phyloP scores from a whole-genome alignment of 2,329 filamentous ascomycete genomes.

The Emericellopsis cladophorae region DNA sequence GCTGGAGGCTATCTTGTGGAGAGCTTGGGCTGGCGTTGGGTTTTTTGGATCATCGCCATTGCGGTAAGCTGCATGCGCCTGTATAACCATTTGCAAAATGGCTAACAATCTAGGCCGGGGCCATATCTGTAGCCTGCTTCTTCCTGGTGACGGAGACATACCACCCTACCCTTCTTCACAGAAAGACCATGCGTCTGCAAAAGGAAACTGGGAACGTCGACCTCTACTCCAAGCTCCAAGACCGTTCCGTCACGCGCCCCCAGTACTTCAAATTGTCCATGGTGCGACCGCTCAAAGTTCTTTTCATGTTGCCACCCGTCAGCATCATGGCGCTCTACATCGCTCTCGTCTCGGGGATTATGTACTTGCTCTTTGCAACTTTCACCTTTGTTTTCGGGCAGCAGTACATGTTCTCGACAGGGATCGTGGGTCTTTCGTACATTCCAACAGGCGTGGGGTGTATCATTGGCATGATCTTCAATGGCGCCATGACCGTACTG shows the following conservation, averaged over 20 bases:
- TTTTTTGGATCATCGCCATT: conserved; percentile 51
- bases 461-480: conserved; percentile 2
- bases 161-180: conserved; percentile 19
- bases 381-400: conserved; percentile 34
- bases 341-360: conserved; percentile 37
- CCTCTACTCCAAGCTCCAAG: conserved; percentile 33
- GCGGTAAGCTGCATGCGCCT: conserved; percentile 10
- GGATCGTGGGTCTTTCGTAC: conserved; percentile 9
- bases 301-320: conserved; percentile 34
- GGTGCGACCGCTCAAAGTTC: conserved; percentile 32
- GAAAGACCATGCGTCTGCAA: conserved; percentile 21
- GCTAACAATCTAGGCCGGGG: conserved; percentile 6
- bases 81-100: no score
- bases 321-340: conserved; percentile 32
- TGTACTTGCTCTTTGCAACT: conserved; percentile 43
- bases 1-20: conserved; percentile 50
- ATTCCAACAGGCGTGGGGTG: conserved; percentile 8
- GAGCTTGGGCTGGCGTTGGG: conserved; percentile 47
- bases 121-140: conserved; percentile 16
- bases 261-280: conserved; percentile 24
- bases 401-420: conserved; percentile 22
- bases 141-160: conserved; percentile 23
- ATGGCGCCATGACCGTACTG: conserved; percentile 1
- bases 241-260: conserved; percentile 12
- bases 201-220: conserved; percentile 20